These are phyloP conservation scores for Fusarium redolens DNA, from an alignment of 2,329 filamentous ascomycete genomes.

Conservation along the genomic window DNA sequence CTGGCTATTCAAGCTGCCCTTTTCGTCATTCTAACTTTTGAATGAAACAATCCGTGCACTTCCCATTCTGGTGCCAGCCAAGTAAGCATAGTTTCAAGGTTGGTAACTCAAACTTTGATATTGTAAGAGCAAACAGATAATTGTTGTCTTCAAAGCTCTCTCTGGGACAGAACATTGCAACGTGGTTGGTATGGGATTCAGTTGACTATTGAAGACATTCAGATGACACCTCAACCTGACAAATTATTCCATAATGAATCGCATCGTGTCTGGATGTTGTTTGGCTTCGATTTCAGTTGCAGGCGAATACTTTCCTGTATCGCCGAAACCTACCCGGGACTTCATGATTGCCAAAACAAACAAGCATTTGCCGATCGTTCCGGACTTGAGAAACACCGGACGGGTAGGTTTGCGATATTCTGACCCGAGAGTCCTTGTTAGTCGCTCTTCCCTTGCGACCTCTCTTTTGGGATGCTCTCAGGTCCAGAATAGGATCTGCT, in stretches of 20 bases:
- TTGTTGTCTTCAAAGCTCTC: neutral
- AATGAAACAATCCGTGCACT: neutral
- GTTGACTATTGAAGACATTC: neutral
- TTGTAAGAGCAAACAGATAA: neutral
- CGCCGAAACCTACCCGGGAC: constrained; percentile 28
- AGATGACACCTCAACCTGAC: neutral
- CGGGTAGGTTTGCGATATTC: neutral
- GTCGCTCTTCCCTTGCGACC: neutral
- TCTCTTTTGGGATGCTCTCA: constrained; percentile 4
- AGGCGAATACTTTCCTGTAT: neutral
- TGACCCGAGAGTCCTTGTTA: neutral
- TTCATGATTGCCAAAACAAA: neutral
- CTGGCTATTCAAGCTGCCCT: neutral
- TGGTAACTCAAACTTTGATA: neutral
- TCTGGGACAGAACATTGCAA: neutral
- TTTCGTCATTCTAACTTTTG: neutral
- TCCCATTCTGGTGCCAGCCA: neutral
- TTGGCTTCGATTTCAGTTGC: neutral
- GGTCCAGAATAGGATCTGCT: neutral
- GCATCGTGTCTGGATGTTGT: neutral
- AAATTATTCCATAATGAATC: neutral
- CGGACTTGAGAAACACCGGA: neutral
- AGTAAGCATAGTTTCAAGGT: constrained; percentile 36
- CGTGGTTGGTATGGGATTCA: neutral
- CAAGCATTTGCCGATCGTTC: neutral